Conservation (phyloP, 257 asterid genomes). For the Plectranthus barbatus region DNA sequence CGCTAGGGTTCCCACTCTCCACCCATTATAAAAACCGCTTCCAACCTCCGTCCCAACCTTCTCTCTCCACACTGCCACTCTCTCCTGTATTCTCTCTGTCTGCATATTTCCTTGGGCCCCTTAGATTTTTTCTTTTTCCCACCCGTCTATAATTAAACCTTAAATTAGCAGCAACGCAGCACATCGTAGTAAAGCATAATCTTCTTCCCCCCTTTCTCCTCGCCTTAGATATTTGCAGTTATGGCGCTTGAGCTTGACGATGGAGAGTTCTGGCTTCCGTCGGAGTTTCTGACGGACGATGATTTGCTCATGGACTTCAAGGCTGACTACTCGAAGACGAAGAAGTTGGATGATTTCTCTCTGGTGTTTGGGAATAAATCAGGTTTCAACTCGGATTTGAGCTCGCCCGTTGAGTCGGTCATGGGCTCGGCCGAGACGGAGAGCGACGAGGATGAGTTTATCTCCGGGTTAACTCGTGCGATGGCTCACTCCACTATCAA, state of each 20-base stretch:
- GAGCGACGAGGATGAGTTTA: slow-evolving; percentile 67
- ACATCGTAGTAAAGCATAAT: not conserved
- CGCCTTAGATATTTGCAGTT: not conserved
- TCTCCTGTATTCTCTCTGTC: not conserved
- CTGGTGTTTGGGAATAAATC: slow-evolving; percentile 15
- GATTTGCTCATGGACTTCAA: slow-evolving; percentile 32
- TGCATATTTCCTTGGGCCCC: too few species aligned
- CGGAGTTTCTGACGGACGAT: slow-evolving; percentile 46
- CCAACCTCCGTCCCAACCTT: slow-evolving; percentile 2
- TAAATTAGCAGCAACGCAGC: slow-evolving; percentile 19
- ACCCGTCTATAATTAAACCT: slow-evolving; percentile 31
- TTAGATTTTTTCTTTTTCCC: slow-evolving; percentile 11
- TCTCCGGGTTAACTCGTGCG: slow-evolving; percentile 37
- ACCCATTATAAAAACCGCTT: slow-evolving; percentile 5
- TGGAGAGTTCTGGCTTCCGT: slow-evolving; percentile 51
- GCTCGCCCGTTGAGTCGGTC: slow-evolving; percentile 62
- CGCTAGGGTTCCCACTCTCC: slow-evolving; percentile 19
- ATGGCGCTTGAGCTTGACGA: slow-evolving; percentile 41
- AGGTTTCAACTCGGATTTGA: slow-evolving; percentile 42
- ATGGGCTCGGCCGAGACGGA: slow-evolving; percentile 54
- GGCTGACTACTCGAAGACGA: not conserved
- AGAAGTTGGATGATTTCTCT: slow-evolving; percentile 3
- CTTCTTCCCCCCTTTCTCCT: too few species aligned
- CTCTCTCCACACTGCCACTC: too few species aligned
- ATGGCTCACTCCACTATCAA: slow-evolving; percentile 29